phyloP scores from a whole-genome alignment of 1,139 yeast species.

The Petasospora rhodanensis region DNA sequence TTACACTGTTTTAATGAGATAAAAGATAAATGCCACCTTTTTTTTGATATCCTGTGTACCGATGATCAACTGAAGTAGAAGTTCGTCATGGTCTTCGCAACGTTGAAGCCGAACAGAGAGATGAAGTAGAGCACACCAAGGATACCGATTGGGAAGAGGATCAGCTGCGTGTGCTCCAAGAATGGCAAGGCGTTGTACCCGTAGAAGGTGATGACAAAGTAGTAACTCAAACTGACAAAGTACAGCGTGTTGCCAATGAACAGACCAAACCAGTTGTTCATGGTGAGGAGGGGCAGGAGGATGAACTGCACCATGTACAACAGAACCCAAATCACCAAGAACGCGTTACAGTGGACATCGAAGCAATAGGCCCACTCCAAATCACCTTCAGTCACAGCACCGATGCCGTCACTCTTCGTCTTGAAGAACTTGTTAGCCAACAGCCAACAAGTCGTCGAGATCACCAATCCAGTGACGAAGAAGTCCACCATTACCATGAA shows the following conservation, averaged over 20 bases:
- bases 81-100: constrained; percentile 64
- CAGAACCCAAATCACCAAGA: constrained; percentile 72
- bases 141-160: constrained; percentile 54
- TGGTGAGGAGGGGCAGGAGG: constrained; percentile 63
- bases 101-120: constrained; percentile 62
- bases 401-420: constrained; percentile 32
- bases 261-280: constrained; percentile 59
- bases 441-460: constrained; percentile 73
- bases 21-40: neutral
- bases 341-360: constrained; percentile 89
- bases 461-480: constrained; percentile 59
- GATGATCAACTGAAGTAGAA: constrained; percentile 47
- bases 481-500: constrained; percentile 88
- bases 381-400: constrained; percentile 43
- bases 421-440: constrained; percentile 60
- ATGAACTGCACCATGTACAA: constrained; percentile 75
- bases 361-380: constrained; percentile 94
- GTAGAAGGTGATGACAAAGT: constrained; percentile 74
- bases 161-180: constrained; percentile 55
- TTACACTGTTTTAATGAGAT: neutral
- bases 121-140: constrained; percentile 54
- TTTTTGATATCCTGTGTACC: neutral
- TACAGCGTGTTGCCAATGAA: constrained; percentile 77
- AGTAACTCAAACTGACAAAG: constrained; percentile 66
- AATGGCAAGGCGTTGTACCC: constrained; percentile 86